These are phyloP conservation scores for Liriodendron chinense DNA, from an alignment of 164 flowering plant genomes.

Conservation along the genomic window DNA sequence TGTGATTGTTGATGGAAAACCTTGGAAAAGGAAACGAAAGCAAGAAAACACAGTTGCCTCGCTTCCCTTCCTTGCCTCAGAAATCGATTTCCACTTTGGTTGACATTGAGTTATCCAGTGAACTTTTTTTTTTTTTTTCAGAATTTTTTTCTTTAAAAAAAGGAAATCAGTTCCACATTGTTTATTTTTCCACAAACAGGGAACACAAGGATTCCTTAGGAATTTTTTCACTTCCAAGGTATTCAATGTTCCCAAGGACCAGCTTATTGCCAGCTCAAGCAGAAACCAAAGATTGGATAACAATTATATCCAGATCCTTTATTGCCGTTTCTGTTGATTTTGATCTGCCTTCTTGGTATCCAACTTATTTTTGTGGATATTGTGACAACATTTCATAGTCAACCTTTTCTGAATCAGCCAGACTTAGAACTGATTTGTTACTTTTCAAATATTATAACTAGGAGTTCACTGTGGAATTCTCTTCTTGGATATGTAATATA, in stretches of 20 bases:
- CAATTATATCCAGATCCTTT: neutral
- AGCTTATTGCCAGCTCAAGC: neutral
- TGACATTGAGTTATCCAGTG: too few relatives aligned
- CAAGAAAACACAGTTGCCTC: too few relatives aligned
- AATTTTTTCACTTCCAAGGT: too few relatives aligned
- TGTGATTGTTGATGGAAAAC: too few relatives aligned
- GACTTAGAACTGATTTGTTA: neutral
- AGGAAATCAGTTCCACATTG: neutral
- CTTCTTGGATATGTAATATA: neutral
- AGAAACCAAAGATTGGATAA: neutral
- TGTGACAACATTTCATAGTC: neutral
- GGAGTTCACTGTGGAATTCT: neutral
- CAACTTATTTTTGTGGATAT: neutral
- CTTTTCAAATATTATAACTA: neutral
- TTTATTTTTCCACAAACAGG: neutral
- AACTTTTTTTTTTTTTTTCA: neutral
- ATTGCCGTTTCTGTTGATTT: neutral
- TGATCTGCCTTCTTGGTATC: neutral
- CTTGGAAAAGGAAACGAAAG: too few relatives aligned
- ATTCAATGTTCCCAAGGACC: too few relatives aligned
- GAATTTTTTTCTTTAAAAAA: neutral
- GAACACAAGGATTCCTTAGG: neutral
- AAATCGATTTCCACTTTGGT: too few relatives aligned
- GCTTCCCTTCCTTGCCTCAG: too few relatives aligned
- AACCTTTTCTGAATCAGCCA: neutral